Evolutionary conservation across 176 grass and related monocot species (phyloP).

Genomic region (Zoysia japonica): DNA sequence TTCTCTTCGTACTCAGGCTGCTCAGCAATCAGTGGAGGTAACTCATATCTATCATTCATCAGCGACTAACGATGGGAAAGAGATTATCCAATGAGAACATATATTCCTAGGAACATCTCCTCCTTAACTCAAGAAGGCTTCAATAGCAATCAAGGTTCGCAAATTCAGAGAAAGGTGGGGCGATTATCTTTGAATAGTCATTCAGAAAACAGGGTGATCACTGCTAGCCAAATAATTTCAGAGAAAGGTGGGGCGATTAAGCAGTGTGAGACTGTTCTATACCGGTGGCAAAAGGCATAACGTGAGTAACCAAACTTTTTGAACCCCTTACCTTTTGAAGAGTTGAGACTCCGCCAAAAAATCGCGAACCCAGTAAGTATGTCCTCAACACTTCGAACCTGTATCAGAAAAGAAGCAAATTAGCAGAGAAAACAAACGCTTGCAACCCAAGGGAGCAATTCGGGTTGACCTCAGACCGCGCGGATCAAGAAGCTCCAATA

Average conservation of each 20-base stretch:
- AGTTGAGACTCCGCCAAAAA: neutral
- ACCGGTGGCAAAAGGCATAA: conserved; percentile 2
- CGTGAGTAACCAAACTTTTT: neutral
- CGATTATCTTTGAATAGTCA: neutral
- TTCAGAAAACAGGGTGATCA: conserved; percentile 7
- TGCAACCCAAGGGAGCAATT: neutral
- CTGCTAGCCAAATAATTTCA: neutral
- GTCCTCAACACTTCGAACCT: neutral
- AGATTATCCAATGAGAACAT: neutral
- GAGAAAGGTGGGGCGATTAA: too few relatives aligned
- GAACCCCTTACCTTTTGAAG: conserved; percentile 28
- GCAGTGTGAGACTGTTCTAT: neutral
- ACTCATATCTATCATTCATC: conserved; percentile 27
- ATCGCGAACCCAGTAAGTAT: neutral
- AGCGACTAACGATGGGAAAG: neutral
- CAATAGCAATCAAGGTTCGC: conserved; percentile 15
- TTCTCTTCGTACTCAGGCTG: conserved; percentile 10
- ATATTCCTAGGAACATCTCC: neutral
- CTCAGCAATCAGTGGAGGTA: conserved; percentile 8
- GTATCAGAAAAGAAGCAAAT: neutral
- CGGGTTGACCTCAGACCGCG: neutral
- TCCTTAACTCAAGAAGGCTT: neutral
- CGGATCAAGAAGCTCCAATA: neutral
- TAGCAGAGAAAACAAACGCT: neutral
- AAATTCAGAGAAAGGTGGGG: conserved; percentile 17